Base-by-base conservation (phyloP, 2,329 filamentous ascomycete genomes). In the Neonectria hederae region DNA sequence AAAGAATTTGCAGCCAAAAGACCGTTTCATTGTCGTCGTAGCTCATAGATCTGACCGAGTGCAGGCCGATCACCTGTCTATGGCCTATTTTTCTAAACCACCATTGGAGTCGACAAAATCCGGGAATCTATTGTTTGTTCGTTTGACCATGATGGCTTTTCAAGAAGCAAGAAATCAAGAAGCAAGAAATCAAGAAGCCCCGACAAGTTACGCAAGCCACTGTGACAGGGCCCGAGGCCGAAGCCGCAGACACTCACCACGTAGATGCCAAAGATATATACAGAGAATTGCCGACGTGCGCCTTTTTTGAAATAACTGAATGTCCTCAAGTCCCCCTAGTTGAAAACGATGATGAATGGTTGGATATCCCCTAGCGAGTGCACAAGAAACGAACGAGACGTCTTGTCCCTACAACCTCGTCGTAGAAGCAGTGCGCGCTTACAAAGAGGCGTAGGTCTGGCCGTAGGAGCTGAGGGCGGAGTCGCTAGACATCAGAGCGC, bases 401-500 rank as follows among this genome's bases (percentile, higher is more conserved):
- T 52, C 43, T 51, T 49, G 42, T 46, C 51, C 54, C 30, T 40
- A 38, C 24, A 35, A n/a, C 35, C 30, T 40, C 19, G 38, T 35
- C 40, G 26, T 43, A 24, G 5, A 67, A 53, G 51, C 59, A 21
- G 55, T 51, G 30, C 30, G 17, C 58, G 57, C 59, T 73, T 75
- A 76, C 43, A 76, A 66, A 35, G 79, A 80, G 69, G 84, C 85
- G 70, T 84, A 88, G 61, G 81, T 80, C 69, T 82, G 74, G 73
- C 86, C 86, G 66, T 80, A 81, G 22, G 67, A 65, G 80, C 80
- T 86, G 24, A 85, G 78, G n/a, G 74, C 32, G 26, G 74, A 77
- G 49, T 73, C 54, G 32, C 77, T 78, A 51, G 75, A 61, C 76
- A 87, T 77, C 68, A 86, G 78, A 57, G 76, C 75, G 69, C 79